These are phyloP conservation scores for Escallonia herrerae DNA, from an alignment of 129 eudicot species.

Conservation along the genomic window DNA sequence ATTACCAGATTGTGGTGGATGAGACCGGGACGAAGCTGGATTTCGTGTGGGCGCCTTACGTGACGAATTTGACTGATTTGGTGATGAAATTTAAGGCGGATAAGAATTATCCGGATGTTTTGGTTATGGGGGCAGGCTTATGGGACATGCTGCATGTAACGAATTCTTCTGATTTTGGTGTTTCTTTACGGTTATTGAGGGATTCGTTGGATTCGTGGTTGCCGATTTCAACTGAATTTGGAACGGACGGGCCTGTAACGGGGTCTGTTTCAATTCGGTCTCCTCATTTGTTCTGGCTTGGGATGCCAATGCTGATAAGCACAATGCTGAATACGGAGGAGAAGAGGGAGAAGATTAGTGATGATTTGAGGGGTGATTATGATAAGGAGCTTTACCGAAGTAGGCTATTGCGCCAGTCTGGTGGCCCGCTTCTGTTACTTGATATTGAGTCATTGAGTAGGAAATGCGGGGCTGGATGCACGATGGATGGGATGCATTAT, in stretches of 20 bases:
- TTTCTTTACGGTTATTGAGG: constrained; percentile 37
- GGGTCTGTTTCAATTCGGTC: constrained; percentile 32
- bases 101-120: constrained; percentile 61
- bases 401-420: constrained; percentile 63
- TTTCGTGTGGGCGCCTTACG: constrained; percentile 90
- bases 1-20: constrained; percentile 60
- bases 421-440: constrained; percentile 69
- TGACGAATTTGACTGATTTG: constrained; percentile 49
- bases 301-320: constrained; percentile 74
- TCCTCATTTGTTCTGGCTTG: constrained; percentile 83
- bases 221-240: constrained; percentile 39
- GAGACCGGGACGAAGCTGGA: constrained; percentile 78
- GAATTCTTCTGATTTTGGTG: constrained; percentile 50
- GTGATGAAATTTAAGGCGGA: constrained; percentile 28
- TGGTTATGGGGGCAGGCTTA: constrained; percentile 85
- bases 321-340: constrained; percentile 73
- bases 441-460: constrained; percentile 46
- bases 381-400: constrained; percentile 43
- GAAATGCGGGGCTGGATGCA: constrained; percentile 64
- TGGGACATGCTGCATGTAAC: constrained; percentile 88
- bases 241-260: constrained; percentile 11
- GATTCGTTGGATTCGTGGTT: constrained; percentile 34
- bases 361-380: constrained; percentile 35
- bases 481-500: constrained; percentile 94
- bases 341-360: constrained; percentile 76